Evolutionary conservation across 2,329 filamentous ascomycete genomes (phyloP), one percentile per base, ranked within the genome.

Genomic region (Colletotrichum magnum): DNA sequence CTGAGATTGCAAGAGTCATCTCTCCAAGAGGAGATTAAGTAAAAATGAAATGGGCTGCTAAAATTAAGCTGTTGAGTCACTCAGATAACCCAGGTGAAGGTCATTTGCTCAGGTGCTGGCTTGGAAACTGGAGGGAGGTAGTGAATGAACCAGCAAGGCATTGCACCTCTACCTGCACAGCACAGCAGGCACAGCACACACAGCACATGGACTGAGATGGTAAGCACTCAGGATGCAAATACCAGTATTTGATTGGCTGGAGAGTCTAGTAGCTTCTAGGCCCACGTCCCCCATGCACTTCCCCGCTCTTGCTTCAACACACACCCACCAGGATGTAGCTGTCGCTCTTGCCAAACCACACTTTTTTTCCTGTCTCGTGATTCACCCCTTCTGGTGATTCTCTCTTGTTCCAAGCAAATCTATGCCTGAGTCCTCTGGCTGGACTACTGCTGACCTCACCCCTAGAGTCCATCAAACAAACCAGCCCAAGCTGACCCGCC

Each of bases 351-450:
- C 54, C 54, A 66, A 60, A 51, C 58, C 47, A 50, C 36, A 18
- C 51, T 67, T 66, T 69, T 64, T 53, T 68, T 57, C 50, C n/a
- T 36, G 67, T 70, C 67, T 70, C 57, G 64, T 70, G 64, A 69
- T 58, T 53, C 45, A 48, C 45, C 45, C 51, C 24, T 43, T 61
- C 45, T 61, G 15, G 52, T 52, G 57, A 26, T 70, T 67, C 67
- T 67, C 45, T 70, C 48, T 32, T 48, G 41, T 70, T 67, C 67
- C 64, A 70, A 53, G 53, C 57, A 53, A 57, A 53, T 70, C 67
- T 62, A 70, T 57, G 57, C 58, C 43, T 52, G 63, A 68, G 53
- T 24, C n/a, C 32, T 47, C 61, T 43, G 47, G 32, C 48, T 58
- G 60, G 45, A 18, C 36, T 39, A 41, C 21, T 24, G 36, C 54